Conservation (phyloP, 2,329 filamentous ascomycete species). For the Xylariaceae sp. region DNA sequence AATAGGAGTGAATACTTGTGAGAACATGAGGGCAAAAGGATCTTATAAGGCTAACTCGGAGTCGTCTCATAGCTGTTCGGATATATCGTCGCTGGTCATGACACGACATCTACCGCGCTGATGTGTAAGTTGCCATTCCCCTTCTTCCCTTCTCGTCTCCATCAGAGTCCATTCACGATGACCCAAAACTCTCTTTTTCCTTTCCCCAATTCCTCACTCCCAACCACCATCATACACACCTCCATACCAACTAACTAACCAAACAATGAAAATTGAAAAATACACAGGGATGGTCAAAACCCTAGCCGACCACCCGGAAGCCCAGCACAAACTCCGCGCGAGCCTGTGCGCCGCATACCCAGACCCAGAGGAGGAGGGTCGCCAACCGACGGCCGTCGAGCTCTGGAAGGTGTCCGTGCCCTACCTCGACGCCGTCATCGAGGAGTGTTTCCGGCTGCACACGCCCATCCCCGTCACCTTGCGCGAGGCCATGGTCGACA, state of each 20-base stretch:
- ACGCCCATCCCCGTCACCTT: constrained; percentile 66
- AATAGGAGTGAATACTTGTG: too few relatives aligned
- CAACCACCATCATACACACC: background rate
- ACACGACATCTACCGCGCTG: constrained; percentile 20
- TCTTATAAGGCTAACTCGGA: too few relatives aligned
- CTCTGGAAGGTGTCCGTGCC: constrained; percentile 41
- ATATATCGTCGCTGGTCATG: constrained; percentile 26
- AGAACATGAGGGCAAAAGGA: too few relatives aligned
- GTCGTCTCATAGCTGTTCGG: constrained; percentile 23
- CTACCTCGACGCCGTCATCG: constrained; percentile 74
- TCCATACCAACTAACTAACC: background rate
- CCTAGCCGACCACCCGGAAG: constrained; percentile 12
- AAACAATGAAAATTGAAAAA: background rate
- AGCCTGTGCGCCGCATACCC: constrained; percentile 13
- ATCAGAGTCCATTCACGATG: too few relatives aligned
- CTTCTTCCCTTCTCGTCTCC: too few relatives aligned
- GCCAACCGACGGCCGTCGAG: constrained; percentile 14
- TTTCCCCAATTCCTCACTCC: background rate
- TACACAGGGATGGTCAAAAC: constrained; percentile 16
- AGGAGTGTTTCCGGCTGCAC: constrained; percentile 69
- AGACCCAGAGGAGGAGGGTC: constrained; percentile 7
- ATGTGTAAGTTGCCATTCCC: constrained; percentile 13
- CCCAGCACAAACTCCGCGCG: constrained; percentile 13
- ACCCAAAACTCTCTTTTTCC: background rate
- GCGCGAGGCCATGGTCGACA: constrained; percentile 59